A percentile compares a stretch with the other conserved stretches of the same genome.
phyloP scores from a whole-genome alignment of 768 basidiomycete genomes.

The Lactarius evosmus region DNA sequence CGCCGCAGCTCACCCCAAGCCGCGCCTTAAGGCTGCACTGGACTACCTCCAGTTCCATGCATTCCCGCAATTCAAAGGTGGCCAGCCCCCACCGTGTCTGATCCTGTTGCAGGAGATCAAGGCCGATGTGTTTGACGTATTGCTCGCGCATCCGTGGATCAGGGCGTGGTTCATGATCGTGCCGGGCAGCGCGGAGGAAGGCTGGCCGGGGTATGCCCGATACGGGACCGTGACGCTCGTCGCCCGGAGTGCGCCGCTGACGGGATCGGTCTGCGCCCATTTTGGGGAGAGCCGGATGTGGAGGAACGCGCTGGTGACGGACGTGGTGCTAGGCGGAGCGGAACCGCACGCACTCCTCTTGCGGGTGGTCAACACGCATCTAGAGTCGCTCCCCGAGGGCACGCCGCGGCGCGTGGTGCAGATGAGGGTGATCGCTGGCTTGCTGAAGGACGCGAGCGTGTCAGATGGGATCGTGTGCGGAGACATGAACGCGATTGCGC shows the following conservation, averaged over 20 bases:
- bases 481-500: slow-evolving; percentile 67
- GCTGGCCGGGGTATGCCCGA: slow-evolving; percentile 46
- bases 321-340: slow-evolving; percentile 41
- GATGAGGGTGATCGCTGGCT: slow-evolving; percentile 48
- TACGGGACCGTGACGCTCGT: slow-evolving; percentile 76
- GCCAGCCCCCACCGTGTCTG: slow-evolving; percentile 53
- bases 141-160: slow-evolving; percentile 63
- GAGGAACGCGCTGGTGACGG: slow-evolving; percentile 57
- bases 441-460: slow-evolving; percentile 46
- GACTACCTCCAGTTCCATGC: slow-evolving; percentile 53
- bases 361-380: slow-evolving; percentile 68
- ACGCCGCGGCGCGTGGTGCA: slow-evolving; percentile 43
- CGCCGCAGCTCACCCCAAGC: slow-evolving; percentile 35
- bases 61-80: slow-evolving; percentile 43
- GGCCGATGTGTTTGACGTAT: slow-evolving; percentile 40
- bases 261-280: slow-evolving; percentile 47
- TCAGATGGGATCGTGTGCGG: slow-evolving; percentile 63
- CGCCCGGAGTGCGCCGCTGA: slow-evolving; percentile 51
- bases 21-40: slow-evolving; percentile 49
- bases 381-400: slow-evolving; percentile 59
- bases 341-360: slow-evolving; percentile 40
- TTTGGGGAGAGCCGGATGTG: slow-evolving; percentile 50
- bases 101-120: slow-evolving; percentile 72
- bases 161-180: slow-evolving; percentile 55
- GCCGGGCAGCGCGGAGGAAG: slow-evolving; percentile 48